A percentile compares a stretch with the other conserved stretches of the same genome.
phyloP scores from a whole-genome alignment of 208 protist genomes.

The Tetramitus jugosus region DNA sequence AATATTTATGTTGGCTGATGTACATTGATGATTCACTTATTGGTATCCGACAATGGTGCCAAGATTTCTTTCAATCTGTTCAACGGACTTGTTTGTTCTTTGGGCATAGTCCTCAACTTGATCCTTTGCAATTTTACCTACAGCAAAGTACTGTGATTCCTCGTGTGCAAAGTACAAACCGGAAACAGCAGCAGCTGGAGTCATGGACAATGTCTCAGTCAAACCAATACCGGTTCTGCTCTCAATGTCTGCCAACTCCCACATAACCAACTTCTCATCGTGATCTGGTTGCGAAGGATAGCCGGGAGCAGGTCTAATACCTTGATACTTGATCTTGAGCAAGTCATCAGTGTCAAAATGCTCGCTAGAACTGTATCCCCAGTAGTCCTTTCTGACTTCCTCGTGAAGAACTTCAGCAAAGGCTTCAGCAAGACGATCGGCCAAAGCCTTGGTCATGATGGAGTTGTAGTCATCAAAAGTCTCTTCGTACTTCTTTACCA shows the following conservation, averaged over 20 bases:
- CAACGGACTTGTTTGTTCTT: conserved; percentile 55
- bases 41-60: not conserved
- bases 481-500: conserved; percentile 56
- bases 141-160: conserved; percentile 86
- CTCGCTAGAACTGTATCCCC: conserved; percentile 78
- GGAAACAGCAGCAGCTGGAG: conserved; percentile 78
- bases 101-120: conserved; percentile 73
- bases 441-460: conserved; percentile 87
- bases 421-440: conserved; percentile 69
- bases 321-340: conserved; percentile 83
- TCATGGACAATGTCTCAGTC: conserved; percentile 86
- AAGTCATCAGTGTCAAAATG: conserved; percentile 63
- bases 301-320: conserved; percentile 88
- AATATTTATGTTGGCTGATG: too few relatives aligned
- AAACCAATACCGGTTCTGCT: conserved; percentile 60
- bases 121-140: conserved; percentile 86
- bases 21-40: too few relatives aligned
- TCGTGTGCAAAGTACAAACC: conserved; percentile 82
- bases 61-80: conserved; percentile 23
- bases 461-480: conserved; percentile 80
- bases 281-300: conserved; percentile 93
- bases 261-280: conserved; percentile 86
- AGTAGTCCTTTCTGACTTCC: conserved; percentile 69
- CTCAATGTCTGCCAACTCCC: conserved; percentile 53
- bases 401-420: conserved; percentile 78